These are phyloP conservation scores for Chrysoporthe puriensis DNA, from an alignment of 2,329 filamentous ascomycete genomes.

Conservation along the genomic window DNA sequence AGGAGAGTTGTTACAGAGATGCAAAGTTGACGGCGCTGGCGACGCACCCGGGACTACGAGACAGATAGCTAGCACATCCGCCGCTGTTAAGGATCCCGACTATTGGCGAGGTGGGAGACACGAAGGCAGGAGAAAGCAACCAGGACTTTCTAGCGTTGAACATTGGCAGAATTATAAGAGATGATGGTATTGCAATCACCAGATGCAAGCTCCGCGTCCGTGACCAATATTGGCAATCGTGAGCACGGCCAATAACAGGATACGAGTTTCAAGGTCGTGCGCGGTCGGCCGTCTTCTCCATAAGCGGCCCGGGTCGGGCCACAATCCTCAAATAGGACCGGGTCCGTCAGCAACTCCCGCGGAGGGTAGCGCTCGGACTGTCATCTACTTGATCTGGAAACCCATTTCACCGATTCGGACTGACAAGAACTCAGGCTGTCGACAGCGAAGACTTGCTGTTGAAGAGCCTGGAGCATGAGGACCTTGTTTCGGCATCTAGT, in stretches of 20 bases:
- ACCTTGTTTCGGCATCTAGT: neutral
- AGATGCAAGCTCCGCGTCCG: neutral
- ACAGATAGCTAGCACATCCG: no score
- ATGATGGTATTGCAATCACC: neutral
- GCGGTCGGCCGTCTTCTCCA: neutral
- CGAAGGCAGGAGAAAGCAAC: no score
- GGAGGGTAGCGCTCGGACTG: neutral
- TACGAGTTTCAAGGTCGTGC: neutral
- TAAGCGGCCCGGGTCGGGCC: conserved; percentile 7
- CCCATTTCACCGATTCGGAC: neutral
- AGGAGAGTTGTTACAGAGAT: no score
- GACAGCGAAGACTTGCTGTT: neutral
- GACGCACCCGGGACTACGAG: no score
- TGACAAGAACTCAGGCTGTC: neutral
- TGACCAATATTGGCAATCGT: neutral
- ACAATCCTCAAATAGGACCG: conserved; percentile 1
- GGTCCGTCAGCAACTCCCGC: neutral
- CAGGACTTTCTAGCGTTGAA: neutral
- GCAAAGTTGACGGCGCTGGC: no score
- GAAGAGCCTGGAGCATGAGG: no score
- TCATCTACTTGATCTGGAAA: neutral
- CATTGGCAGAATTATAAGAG: neutral
- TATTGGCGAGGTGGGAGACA: no score
- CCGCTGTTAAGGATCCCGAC: no score
- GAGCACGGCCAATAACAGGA: neutral